A percentile compares a stretch with the other conserved stretches of the same genome.
Evolutionary conservation across 495 filamentous ascomycete genomes (phyloP).

Genomic region (Aspergillus avenaceus): DNA sequence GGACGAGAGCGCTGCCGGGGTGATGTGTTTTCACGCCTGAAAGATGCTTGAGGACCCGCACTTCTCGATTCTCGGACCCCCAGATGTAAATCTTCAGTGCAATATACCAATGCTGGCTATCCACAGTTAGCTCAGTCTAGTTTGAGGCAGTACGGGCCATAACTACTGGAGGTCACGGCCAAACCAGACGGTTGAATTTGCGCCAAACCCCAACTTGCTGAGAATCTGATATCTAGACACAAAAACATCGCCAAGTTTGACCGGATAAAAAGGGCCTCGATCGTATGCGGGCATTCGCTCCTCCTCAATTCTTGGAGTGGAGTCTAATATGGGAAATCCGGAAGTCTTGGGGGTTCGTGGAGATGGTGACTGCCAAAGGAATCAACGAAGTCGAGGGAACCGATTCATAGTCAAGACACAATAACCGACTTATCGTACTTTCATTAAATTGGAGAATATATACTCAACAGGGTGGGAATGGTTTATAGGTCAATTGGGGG

Average conservation of each 20-base stretch:
- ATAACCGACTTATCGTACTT: too few species aligned
- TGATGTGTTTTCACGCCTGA: constrained; percentile 19
- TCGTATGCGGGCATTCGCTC: constrained; percentile 37
- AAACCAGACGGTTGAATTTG: constrained; percentile 49
- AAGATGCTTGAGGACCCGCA: constrained; percentile 29
- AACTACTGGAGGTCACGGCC: constrained; percentile 37
- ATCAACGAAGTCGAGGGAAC: not conserved
- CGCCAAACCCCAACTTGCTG: constrained; percentile 49
- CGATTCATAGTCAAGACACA: constrained; percentile 4
- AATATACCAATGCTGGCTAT: constrained; percentile 29
- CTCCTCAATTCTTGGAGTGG: constrained; percentile 27
- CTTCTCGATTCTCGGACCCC: constrained; percentile 20
- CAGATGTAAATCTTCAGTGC: constrained; percentile 32
- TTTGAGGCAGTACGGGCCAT: constrained; percentile 2
- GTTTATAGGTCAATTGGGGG: too few species aligned
- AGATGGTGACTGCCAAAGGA: not conserved
- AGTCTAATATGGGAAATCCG: not conserved
- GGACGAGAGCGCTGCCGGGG: constrained; percentile 25
- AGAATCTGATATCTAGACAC: constrained; percentile 43
- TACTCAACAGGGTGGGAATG: too few species aligned
- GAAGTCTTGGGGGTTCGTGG: not conserved
- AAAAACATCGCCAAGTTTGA: constrained; percentile 42
- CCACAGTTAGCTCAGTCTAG: constrained; percentile 2
- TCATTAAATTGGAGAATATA: too few species aligned
- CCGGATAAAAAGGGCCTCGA: constrained; percentile 40